A percentile compares a stretch with the other conserved stretches of the same genome.
phyloP scores from a whole-genome alignment of 768 basidiomycete genomes.

The Psilocybe cubensis region DNA sequence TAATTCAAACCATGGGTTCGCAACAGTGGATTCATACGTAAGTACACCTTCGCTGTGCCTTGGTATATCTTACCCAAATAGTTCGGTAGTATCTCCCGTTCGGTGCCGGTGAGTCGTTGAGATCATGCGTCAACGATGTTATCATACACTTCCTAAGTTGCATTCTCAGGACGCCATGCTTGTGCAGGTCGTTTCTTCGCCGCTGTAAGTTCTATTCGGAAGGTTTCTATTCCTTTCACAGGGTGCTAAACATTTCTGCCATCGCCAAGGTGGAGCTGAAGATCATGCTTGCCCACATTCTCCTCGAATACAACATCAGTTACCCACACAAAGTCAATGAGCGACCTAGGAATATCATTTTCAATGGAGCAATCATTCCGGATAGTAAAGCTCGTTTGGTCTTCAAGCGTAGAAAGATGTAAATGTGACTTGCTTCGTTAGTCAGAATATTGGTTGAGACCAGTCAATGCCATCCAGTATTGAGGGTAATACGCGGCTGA shows the following conservation, averaged over 20 bases:
- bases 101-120: conserved; percentile 32
- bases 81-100: conserved; percentile 39
- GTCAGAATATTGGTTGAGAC: too few relatives aligned
- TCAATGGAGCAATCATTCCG: conserved; percentile 39
- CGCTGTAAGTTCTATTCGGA: conserved; percentile 26
- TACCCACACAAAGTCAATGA: conserved; percentile 25
- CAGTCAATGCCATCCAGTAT: too few relatives aligned
- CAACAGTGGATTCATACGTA: conserved; percentile 37
- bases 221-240: conserved; percentile 2
- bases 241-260: conserved; percentile 2
- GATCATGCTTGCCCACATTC: conserved; percentile 38
- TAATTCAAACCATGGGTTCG: conserved; percentile 35
- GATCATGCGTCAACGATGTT: background rate
- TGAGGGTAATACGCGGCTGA: too few relatives aligned
- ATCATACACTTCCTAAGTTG: background rate
- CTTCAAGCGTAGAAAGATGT: conserved; percentile 27
- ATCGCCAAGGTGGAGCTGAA: conserved; percentile 36
- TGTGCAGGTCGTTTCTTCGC: conserved; percentile 42
- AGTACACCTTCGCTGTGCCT: conserved; percentile 9
- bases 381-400: conserved; percentile 34
- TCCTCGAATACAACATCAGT: conserved; percentile 36
- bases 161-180: conserved; percentile 35
- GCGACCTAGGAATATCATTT: conserved; percentile 32
- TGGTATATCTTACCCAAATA: background rate
- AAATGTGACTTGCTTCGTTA: background rate